A percentile compares a stretch with the other conserved stretches of the same genome.
These are phyloP conservation scores for Leccinum rimulosum DNA, from an alignment of 768 basidiomycete species.

Conservation along the genomic window DNA sequence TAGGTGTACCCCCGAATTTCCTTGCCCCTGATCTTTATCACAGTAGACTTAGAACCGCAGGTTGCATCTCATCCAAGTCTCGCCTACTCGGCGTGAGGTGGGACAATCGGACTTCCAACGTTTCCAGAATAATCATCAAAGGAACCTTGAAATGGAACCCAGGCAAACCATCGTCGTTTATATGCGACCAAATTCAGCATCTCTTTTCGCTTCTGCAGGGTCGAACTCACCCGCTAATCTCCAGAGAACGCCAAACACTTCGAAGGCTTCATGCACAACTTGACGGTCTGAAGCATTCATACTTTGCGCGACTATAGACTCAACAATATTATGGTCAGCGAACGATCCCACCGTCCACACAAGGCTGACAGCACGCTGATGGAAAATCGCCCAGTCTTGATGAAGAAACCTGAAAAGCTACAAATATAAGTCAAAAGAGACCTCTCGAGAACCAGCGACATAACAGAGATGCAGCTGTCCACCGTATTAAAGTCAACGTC, in stretches of 20 bases:
- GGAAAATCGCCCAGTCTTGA: slow-evolving; percentile 64
- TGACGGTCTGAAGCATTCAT: slow-evolving; percentile 55
- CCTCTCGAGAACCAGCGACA: background rate
- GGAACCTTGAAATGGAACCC: slow-evolving; percentile 83
- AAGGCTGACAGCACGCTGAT: slow-evolving; percentile 73
- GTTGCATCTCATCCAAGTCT: slow-evolving; percentile 97
- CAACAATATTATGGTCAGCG: slow-evolving; percentile 58
- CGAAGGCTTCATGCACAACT: slow-evolving; percentile 58
- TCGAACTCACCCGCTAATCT: slow-evolving; percentile 66
- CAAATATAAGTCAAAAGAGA: slow-evolving; percentile 7
- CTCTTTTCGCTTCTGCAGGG: background rate
- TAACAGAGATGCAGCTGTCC: slow-evolving; percentile 56
- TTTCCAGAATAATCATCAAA: slow-evolving; percentile 84
- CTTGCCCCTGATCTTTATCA: slow-evolving; percentile 56
- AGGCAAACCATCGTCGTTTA: slow-evolving; percentile 79
- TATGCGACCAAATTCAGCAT: slow-evolving; percentile 3
- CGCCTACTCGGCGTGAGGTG: slow-evolving; percentile 70
- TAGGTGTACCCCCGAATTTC: slow-evolving; percentile 70
- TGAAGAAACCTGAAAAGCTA: slow-evolving; percentile 75
- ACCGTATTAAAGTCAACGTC: slow-evolving; percentile 58
- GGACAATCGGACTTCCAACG: slow-evolving; percentile 74
- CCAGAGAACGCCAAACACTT: slow-evolving; percentile 94
- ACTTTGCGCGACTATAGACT: slow-evolving; percentile 73
- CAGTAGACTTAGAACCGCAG: slow-evolving; percentile 73
- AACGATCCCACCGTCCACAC: slow-evolving; percentile 74